Evolutionary conservation across 495 filamentous ascomycete species (phyloP), one percentile per base, ranked within the genome.

Genomic region (Aspergillus campestris): DNA sequence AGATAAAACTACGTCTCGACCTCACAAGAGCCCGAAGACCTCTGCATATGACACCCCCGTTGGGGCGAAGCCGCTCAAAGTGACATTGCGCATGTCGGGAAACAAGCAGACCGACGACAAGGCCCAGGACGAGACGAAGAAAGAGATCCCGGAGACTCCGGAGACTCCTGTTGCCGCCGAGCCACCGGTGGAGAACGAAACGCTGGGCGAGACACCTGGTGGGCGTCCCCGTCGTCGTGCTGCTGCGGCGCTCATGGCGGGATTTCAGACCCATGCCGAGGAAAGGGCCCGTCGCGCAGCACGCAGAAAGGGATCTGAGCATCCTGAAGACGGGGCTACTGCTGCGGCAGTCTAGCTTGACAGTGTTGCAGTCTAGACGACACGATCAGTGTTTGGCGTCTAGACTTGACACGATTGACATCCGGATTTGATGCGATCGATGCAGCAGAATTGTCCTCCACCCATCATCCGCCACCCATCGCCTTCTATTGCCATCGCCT

Each of bases 201-300:
- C 10, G 31, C 14, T 42, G 7, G 31, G 29, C 31, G 34, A 31
- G 18, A 58, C 51, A 0, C 50, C 55, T 2, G 46, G 48, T 7
- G 48, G 51, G 13, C 51, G 56, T 10, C 56, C 56, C 24, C 56
- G 52, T 24, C 56, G 56, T 18, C 49, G 49, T n/a, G 56, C 56
- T 10, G 51, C 55, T 13, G 49, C 47, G 1, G 48, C 49, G 0
- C 32, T 58, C 31, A 52, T 58, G 40, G 51, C 48, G 7, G 49
- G 42, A n/a, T 58, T 52, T 11, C 43, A 55, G 36, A 40, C 47
- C 9, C 45, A 55, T 28, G 51, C 51, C n/a, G 46, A 58, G 14
- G 40, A 50, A 33, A 42, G 55, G 31, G 55, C 55, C 3, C 51
- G 47, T 18, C 45, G 51, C 13, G 45, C 55, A 13, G 48, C 55